phyloP scores from a whole-genome alignment of 495 filamentous ascomycete genomes.

The Letharia columbiana region DNA sequence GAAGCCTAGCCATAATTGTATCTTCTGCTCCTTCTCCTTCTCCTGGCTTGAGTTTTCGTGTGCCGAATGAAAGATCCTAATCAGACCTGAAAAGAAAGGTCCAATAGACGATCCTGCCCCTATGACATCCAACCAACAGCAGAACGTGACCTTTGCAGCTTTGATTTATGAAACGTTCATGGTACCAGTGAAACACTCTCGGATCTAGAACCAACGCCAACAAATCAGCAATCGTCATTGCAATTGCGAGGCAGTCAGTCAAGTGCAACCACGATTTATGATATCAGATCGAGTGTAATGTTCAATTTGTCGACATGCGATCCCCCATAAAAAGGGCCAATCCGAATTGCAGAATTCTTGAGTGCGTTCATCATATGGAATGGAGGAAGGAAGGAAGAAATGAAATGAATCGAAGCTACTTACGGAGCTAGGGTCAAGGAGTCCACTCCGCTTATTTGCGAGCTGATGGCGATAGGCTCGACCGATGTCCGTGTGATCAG shows the following conservation, averaged over 20 bases:
- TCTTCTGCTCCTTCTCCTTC: neutral
- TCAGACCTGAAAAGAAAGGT: neutral
- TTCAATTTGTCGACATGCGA: slow-evolving; percentile 41
- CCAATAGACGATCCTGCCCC: neutral
- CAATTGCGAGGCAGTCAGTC: neutral
- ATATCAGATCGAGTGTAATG: slow-evolving; percentile 52
- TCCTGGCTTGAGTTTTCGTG: neutral
- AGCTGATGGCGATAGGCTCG: neutral
- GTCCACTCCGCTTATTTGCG: neutral
- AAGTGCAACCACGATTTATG: neutral
- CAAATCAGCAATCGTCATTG: neutral
- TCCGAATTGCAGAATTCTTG: slow-evolving; percentile 54
- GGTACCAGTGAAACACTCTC: neutral
- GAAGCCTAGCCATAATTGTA: neutral
- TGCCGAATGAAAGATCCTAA: neutral
- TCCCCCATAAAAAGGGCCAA: slow-evolving; percentile 37
- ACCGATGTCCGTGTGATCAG: neutral
- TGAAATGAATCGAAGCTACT: neutral
- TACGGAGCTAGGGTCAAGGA: neutral
- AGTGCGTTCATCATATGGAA: slow-evolving; percentile 36
- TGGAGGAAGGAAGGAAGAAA: neutral
- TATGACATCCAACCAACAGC: neutral
- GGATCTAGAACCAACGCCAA: neutral
- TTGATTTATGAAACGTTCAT: neutral
- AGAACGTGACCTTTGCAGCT: neutral